phyloP scores from a whole-genome alignment of 805 yeast species.

The Pichia gijzeniarum region DNA sequence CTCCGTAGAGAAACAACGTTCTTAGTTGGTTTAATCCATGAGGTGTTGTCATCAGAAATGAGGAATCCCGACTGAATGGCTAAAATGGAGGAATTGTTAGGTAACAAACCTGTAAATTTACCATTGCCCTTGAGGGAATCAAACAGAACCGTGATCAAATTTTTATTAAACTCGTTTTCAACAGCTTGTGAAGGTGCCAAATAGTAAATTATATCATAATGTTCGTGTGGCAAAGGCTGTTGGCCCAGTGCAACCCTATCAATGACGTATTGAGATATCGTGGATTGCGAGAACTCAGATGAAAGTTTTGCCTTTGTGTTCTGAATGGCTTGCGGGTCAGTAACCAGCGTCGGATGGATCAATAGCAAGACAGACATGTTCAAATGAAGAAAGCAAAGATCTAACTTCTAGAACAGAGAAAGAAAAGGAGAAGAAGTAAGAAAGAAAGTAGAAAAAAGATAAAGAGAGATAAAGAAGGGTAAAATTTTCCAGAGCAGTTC shows the following conservation, averaged over 20 bases:
- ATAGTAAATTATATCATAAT: constrained; percentile 43
- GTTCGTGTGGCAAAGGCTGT: constrained; percentile 32
- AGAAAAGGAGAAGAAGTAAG: neutral
- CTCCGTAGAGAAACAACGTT: constrained; percentile 21
- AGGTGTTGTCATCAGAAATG: constrained; percentile 32
- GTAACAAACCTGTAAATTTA: constrained; percentile 46
- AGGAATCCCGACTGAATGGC: constrained; percentile 64
- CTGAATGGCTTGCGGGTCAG: constrained; percentile 44
- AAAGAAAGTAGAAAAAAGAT: neutral
- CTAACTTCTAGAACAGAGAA: neutral
- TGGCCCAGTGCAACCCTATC: constrained; percentile 49
- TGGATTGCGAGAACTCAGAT: constrained; percentile 25
- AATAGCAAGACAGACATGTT: constrained; percentile 34
- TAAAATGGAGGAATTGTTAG: constrained; percentile 46
- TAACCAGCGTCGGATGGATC: constrained; percentile 63
- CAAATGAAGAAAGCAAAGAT: neutral
- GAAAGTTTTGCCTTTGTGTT: constrained; percentile 31
- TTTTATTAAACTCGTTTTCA: constrained; percentile 40
- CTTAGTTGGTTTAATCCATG: constrained; percentile 50
- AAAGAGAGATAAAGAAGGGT: no score
- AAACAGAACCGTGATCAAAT: constrained; percentile 35
- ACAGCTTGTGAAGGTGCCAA: constrained; percentile 48
- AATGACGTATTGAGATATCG: constrained; percentile 44
- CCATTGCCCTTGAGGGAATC: constrained; percentile 40
- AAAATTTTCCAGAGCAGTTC: neutral